Base-by-base conservation (phyloP, 192 early-diverging fungal genomes). In the Coemansia sp. region DNA sequence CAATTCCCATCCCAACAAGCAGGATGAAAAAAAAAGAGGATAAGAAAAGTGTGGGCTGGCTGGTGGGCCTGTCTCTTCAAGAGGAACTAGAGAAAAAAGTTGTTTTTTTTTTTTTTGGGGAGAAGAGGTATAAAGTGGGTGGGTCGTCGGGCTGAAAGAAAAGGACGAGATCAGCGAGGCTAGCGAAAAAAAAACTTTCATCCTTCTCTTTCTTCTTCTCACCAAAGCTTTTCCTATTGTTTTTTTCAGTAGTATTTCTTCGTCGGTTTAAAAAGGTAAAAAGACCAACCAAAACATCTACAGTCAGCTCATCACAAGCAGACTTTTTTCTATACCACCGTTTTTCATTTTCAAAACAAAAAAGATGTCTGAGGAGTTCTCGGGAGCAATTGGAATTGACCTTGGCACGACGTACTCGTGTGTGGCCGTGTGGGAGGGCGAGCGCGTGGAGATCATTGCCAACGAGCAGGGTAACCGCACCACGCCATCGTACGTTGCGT, bases 351-450 rank as follows among this genome's bases (percentile, higher is more conserved):
- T n/a, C n/a, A n/a, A n/a, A n/a, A n/a, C n/a, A n/a, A n/a, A n/a
- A 55, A 78, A 48, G 42, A 81, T 72, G 76, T 66, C 71, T 67
- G 80, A 83, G 67, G 75, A 77, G 51, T 83, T 76, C 54, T 55
- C 67, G 52, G 86, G 86, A 41, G 93, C 93, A 71, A 89, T 97
- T 73, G 95, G 94, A 87, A 96, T 98, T 84, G 96, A 98, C 88
- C 87, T 98, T 78, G 96, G 96, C 74, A 98, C 96, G 68, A 98
- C 94, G 76, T 98, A 98, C 90, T 94, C 93, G 72, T 93, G 91
- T 77, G 91, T 93, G 69, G 92, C 86, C 85, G 90, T 91, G 15
- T 86, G 76, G 79, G 77, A 85, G 74, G 78, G 75, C 60, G 82
- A 84, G 68, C 86, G 86, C 37, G 84, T 84, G 51, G 90, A 91